Evolutionary conservation across 2,329 filamentous ascomycete genomes (phyloP), one percentile per base, ranked within the genome.

Genomic region (Cladosporium sphaerospermum): DNA sequence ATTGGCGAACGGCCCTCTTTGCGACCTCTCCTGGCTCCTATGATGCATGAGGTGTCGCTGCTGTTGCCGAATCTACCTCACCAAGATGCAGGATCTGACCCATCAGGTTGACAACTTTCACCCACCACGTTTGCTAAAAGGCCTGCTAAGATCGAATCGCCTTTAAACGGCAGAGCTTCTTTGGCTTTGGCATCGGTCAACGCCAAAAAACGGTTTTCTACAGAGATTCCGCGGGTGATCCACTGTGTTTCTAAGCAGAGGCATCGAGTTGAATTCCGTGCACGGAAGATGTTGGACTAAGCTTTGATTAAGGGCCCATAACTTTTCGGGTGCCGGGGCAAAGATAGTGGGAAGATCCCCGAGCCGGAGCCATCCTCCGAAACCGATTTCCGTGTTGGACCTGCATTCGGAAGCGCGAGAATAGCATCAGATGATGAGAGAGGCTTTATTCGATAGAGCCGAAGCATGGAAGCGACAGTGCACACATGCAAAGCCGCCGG

Each of bases 281-380:
- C 16, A 18, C 31, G 32, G 18, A 19, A 36, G 23, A 32, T 14
- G 14, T 32, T 18, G 23, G 39, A 41, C 18, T 44, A 19, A 51
- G 48, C 48, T 51, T 51, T 51, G 28, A 51, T 51, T 51, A 33
- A 14, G 32, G 33, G 18, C 40, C 48, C 48, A 51, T 51, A 50
- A 19, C 37, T 36, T 9, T 51, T 39, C 48, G 48, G 48, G 44
- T 40, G 47, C 44, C 48, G 40, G 48, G 23, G 23, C 23, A 28
- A 28, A 7, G 23, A 28, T 51, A 39, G 32, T 40, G 48, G 40
- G 40, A 18, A 51, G 48, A 51, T 51, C 48, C 44, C 40, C 28
- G 34, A 16, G 28, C 18, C 37, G 37, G 46, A 14, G 16, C 16
- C 11, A 9, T 14, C 19, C 31, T 40, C 48, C 40, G 39, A 43